Evolutionary conservation across 192 early-diverging fungal species (phyloP), one percentile per base, ranked within the genome.

Genomic region (Diversispora epigaea): DNA sequence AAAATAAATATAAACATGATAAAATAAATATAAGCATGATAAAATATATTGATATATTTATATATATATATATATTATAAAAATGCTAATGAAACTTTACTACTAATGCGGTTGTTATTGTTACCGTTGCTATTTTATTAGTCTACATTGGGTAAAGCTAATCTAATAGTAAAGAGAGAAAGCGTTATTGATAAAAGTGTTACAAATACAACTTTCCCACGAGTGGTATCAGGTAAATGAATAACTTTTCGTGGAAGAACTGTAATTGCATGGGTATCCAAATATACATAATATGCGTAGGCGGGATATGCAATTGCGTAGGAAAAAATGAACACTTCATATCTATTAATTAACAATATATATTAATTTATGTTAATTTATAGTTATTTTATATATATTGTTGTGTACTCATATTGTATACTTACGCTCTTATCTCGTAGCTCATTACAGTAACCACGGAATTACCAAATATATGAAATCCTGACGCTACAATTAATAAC

Each of bases 381-480:
- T 32, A 32, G 2, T 32, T 32, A 32, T 2, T 32, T 32, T 32
- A 1, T 1, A 32, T 32, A 32, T 2, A 32, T 32, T 32, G 25
- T 32, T 32, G 25, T 2, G 2, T 32, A 32, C 2, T 32, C 2
- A 32, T 32, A 32, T 32, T 32, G 2, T 32, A 32, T 32, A 32
- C 25, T 32, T 32, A 32, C 25, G 2, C 2, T 32, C 2, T 2
- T 32, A 32, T 32, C 2, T 21, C 75, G 32, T 49, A 63, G 44
- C 66, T 56, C 52, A 54, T 80, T 73, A 83, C 75, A 7, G 82
- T 77, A 17, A 71, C 79, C 10, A 79, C 56, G 74, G 77, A 76
- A 76, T 83, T 81, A 50, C 82, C 82, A 21, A 83, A 32, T n/a
- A 83, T 76, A 58, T 83, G 82, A 61, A 76, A 50, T 6, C 72